Percentiles rank a stretch among this genome's conserved stretches.
Evolutionary conservation across 106 monocot genomes (phyloP).

Genomic region (Dioscorea alata): DNA sequence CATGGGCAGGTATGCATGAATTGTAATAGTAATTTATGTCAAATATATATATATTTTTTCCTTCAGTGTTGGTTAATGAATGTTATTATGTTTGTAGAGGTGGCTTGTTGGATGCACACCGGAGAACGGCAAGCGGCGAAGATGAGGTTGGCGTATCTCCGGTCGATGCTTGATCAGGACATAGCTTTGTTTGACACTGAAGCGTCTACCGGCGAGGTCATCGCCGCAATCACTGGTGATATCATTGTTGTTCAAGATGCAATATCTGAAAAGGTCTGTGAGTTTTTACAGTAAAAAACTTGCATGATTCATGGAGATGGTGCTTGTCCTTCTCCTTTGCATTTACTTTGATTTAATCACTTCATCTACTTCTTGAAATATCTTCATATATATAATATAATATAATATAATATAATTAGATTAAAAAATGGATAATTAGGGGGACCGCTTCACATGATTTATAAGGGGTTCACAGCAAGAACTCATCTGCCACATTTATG

Average conservation of each 20-base stretch:
- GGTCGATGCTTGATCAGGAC: slow-evolving; percentile 78
- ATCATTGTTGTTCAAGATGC: slow-evolving; percentile 94
- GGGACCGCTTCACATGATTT: too few species aligned
- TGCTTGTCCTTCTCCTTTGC: too few species aligned
- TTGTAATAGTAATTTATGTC: too few species aligned
- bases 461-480: too few species aligned
- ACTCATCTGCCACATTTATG: too few species aligned
- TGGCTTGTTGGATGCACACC: slow-evolving; percentile 99
- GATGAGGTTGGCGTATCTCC: slow-evolving; percentile 84
- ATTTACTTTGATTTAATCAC: too few species aligned
- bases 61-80: background rate
- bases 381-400: too few species aligned
- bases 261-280: slow-evolving; percentile 84
- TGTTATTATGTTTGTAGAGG: slow-evolving; percentile 43
- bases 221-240: slow-evolving; percentile 88
- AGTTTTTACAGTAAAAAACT: too few species aligned
- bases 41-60: background rate
- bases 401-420: too few species aligned
- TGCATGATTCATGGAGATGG: too few species aligned
- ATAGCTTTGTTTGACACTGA: slow-evolving; percentile 89
- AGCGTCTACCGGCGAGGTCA: slow-evolving; percentile 85
- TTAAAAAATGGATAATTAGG: too few species aligned
- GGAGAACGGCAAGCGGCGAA: slow-evolving; percentile 97
- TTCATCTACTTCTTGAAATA: too few species aligned
- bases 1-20: slow-evolving; percentile 67